Evolutionary conservation across 768 basidiomycete genomes (phyloP), one percentile per base, ranked within the genome.

Genomic region (Punctularia strigosozonata): DNA sequence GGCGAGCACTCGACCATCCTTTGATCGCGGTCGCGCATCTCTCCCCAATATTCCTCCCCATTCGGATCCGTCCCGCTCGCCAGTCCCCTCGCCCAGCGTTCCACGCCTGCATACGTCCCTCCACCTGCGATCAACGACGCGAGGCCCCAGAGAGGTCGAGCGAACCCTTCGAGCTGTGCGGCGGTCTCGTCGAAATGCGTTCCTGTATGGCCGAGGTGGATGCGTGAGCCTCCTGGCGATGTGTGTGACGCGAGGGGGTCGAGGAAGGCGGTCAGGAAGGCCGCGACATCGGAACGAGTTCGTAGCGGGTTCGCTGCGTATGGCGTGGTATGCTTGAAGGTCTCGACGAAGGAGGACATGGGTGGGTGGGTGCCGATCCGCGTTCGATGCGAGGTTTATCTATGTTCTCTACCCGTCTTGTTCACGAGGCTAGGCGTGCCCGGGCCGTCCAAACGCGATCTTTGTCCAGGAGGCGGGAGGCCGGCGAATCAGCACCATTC

Each of bases 1-100:
- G 81, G 75, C 40, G 77, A 77, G 59, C 81, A 83, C 54, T 84
- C 83, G 1, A 85, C 83, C 83, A 85, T 87, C 28, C 82, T 60
- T 56, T 85, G 81, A 55, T 84, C 82, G 54, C 74, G 79, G 49
- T 79, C 71, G 41, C 71, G 66, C 66, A 82, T 82, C 42, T 70
- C 58, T 3, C 81, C 82, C 82, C 82, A 87, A 55, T 80, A 84
- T 58, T 85, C 83, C 3, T 67, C 63, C 38, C 68, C 66, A 4
- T 62, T 54, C 2, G 79, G 78, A 52, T 87, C 65, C n/a, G 78
- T 80, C 1, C 82, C 82, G 46, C 65, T 75, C 20, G 65, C 65
- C 45, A 85, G 71, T 3, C 83, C 83, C 37, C 65, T 55, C 4
- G 76, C 56, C 81, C 81, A 85, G 31, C 80, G 59, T 35, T 72